These are phyloP conservation scores for Chlamydomonas incerta DNA, from an alignment of 139 green algal genomes.

Conservation along the genomic window DNA sequence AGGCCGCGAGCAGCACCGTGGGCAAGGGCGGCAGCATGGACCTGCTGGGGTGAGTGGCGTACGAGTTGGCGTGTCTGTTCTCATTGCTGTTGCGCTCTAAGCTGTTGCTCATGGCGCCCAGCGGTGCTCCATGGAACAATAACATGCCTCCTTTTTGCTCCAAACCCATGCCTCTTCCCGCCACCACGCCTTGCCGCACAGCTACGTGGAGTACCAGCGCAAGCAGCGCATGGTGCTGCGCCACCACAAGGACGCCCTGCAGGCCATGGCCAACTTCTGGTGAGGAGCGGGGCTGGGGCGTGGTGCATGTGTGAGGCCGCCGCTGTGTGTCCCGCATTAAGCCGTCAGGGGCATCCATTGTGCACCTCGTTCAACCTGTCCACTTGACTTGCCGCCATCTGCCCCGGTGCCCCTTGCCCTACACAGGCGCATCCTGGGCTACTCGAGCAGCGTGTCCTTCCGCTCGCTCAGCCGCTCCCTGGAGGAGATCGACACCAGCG, in stretches of 20 bases:
- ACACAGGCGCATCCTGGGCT: constrained; percentile 12
- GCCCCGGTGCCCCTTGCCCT: too few species aligned
- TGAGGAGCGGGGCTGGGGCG: background rate
- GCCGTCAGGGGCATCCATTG: too few species aligned
- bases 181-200: background rate
- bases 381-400: too few species aligned
- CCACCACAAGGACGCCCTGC: constrained; percentile 27
- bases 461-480: constrained; percentile 21
- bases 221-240: constrained; percentile 38
- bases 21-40: background rate
- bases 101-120: too few species aligned
- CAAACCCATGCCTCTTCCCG: too few species aligned
- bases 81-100: too few species aligned
- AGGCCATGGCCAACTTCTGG: constrained; percentile 37
- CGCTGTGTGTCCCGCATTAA: too few species aligned
- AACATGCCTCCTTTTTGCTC: too few species aligned
- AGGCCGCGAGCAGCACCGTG: constrained; percentile 4
- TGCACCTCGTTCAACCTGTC: too few species aligned
- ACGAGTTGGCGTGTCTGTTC: too few species aligned
- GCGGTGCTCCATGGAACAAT: too few species aligned
- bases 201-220: constrained; percentile 42
- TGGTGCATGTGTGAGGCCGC: too few species aligned
- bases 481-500: background rate
- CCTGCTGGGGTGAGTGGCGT: constrained; percentile 29
- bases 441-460: constrained; percentile 20